Evolutionary conservation across 2,329 filamentous ascomycete species (phyloP).

Genomic region (Ophiostoma angusticollis): DNA sequence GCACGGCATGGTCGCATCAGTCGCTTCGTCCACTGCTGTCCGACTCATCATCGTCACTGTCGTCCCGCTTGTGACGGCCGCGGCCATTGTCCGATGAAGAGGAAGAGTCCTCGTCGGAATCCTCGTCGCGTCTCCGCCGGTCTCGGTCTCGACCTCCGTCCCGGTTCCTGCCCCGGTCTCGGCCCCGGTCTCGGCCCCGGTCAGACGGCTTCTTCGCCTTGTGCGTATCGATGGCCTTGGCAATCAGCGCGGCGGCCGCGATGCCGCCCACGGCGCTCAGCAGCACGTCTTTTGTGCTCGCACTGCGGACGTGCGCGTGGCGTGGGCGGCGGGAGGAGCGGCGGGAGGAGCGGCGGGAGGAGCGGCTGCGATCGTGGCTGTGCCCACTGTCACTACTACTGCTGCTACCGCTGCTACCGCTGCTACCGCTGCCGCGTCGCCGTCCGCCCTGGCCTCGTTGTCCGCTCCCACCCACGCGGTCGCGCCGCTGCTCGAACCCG

Average conservation of each 20-base stretch:
- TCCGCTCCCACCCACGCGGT: no score
- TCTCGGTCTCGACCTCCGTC: no score
- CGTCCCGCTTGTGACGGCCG: no score
- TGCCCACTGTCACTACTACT: not conserved
- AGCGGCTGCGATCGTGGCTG: not conserved
- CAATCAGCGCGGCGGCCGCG: slow-evolving; percentile 7
- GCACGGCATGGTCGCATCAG: no score
- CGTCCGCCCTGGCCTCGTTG: not conserved
- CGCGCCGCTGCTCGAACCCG: slow-evolving; percentile 14
- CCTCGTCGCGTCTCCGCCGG: no score
- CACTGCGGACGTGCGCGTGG: not conserved
- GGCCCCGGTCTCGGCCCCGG: no score
- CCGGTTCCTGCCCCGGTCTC: no score
- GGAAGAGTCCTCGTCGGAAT: no score
- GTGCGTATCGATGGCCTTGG: not conserved
- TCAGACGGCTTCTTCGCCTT: not conserved
- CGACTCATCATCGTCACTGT: no score
- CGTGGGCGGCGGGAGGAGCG: not conserved
- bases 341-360: not conserved
- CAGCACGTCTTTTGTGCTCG: slow-evolving; percentile 1
- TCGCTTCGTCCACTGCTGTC: no score
- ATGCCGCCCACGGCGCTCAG: slow-evolving; percentile 8
- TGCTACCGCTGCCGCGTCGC: not conserved
- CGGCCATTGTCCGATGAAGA: no score
- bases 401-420: not conserved